Conservation (phyloP, 495 filamentous ascomycete species). For the Elasticomyces elasticus region DNA sequence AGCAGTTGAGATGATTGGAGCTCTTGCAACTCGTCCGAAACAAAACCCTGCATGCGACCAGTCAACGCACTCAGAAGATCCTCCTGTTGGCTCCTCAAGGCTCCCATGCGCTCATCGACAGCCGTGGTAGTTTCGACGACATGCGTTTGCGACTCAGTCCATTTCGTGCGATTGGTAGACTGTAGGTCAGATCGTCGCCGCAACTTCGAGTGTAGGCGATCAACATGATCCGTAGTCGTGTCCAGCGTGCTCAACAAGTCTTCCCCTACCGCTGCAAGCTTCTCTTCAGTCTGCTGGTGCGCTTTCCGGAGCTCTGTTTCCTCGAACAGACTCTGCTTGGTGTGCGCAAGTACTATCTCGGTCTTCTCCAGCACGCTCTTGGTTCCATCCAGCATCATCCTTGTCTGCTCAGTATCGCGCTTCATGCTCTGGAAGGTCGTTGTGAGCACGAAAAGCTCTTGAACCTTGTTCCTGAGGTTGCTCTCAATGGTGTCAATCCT, state of each 20-base stretch:
- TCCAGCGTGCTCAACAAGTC: conserved; percentile 66
- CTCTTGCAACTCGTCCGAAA: conserved; percentile 58
- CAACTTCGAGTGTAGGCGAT: conserved; percentile 71
- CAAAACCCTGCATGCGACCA: conserved; percentile 59
- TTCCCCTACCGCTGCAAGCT: conserved; percentile 59
- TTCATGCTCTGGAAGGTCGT: conserved; percentile 75
- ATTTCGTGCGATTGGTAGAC: conserved; percentile 60
- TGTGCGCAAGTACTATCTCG: conserved; percentile 66
- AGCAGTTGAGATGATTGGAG: conserved; percentile 56
- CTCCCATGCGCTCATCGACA: conserved; percentile 61
- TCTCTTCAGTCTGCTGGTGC: conserved; percentile 73
- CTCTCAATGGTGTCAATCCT: conserved; percentile 88
- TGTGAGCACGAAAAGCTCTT: conserved; percentile 78
- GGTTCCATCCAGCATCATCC: conserved; percentile 60
- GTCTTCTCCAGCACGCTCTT: conserved; percentile 75
- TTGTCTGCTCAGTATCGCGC: conserved; percentile 73
- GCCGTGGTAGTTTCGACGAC: conserved; percentile 63
- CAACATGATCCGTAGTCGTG: conserved; percentile 67
- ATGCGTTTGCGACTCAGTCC: conserved; percentile 64
- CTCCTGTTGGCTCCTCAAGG: conserved; percentile 60
- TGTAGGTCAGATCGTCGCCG: conserved; percentile 76
- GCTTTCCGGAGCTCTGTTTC: conserved; percentile 72
- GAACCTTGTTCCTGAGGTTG: conserved; percentile 79
- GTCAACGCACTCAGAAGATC: conserved; percentile 56
- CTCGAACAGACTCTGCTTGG: conserved; percentile 63